Conservation (phyloP, 2,329 filamentous ascomycete genomes). For the Gliomastix tumulicola region DNA sequence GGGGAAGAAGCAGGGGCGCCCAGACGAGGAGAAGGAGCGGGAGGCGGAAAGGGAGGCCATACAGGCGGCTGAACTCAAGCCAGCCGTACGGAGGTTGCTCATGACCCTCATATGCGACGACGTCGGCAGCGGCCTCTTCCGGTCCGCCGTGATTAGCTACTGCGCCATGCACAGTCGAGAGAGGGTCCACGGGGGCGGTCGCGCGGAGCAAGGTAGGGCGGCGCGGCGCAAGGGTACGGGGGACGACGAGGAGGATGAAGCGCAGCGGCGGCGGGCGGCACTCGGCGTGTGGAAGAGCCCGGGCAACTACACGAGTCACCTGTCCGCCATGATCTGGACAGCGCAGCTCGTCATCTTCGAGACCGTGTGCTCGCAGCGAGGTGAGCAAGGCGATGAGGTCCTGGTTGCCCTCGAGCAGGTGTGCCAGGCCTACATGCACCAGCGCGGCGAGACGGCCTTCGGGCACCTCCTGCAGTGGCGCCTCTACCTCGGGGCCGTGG, state of each 20-base stretch:
- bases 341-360: constrained; percentile 2
- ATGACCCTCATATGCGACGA: too few species aligned
- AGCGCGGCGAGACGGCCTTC: neutral
- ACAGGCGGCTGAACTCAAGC: neutral
- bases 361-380: neutral
- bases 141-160: too few species aligned
- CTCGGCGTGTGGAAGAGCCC: neutral
- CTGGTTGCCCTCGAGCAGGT: neutral
- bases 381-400: neutral
- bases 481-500: neutral
- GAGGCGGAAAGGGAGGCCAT: too few species aligned
- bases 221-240: too few species aligned
- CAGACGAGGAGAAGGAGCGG: too few species aligned
- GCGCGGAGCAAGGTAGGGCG: too few species aligned
- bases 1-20: too few species aligned
- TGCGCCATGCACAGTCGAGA: too few species aligned
- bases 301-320: constrained; percentile 1
- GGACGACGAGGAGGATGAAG: constrained; percentile 1
- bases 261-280: neutral
- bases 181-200: too few species aligned
- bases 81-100: too few species aligned
- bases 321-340: neutral
- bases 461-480: constrained; percentile 1
- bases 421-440: neutral
- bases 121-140: too few species aligned